Conservation (phyloP, 495 filamentous ascomycete genomes). For the Neurospora pannonica region DNA sequence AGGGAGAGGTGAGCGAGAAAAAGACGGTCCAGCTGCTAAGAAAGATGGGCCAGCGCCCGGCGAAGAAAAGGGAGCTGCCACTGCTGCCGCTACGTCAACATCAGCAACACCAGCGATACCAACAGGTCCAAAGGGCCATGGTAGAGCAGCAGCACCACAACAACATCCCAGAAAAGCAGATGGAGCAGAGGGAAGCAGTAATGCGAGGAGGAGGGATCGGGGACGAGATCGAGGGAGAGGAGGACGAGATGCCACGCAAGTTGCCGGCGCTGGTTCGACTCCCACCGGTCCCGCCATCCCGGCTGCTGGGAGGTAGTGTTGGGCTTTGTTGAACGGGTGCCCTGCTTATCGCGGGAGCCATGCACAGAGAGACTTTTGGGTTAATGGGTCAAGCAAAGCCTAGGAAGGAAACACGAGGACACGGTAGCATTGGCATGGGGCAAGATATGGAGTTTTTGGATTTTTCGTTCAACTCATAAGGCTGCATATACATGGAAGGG, state of each 20-base stretch:
- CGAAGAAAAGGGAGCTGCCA: neutral
- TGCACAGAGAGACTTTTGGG: neutral
- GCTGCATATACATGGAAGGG: neutral
- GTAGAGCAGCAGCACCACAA: neutral
- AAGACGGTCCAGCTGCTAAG: conserved; percentile 23
- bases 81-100: neutral
- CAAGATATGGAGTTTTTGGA: neutral
- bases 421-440: neutral
- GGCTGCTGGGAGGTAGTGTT: neutral
- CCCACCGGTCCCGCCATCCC: neutral
- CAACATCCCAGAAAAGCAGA: neutral
- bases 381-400: neutral
- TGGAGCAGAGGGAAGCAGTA: neutral
- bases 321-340: neutral
- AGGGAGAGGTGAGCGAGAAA: conserved; percentile 21
- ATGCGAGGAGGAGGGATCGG: neutral
- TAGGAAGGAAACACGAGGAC: neutral
- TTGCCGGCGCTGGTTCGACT: neutral
- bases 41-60: conserved; percentile 2
- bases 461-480: neutral
- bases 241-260: conserved; percentile 2
- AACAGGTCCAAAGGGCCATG: neutral
- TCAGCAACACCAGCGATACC: neutral
- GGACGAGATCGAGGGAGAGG: conserved; percentile 1
- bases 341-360: neutral